Evolutionary conservation across 108 stramenopile genomes (phyloP).

Genomic region (Cyclotella atomus): DNA sequence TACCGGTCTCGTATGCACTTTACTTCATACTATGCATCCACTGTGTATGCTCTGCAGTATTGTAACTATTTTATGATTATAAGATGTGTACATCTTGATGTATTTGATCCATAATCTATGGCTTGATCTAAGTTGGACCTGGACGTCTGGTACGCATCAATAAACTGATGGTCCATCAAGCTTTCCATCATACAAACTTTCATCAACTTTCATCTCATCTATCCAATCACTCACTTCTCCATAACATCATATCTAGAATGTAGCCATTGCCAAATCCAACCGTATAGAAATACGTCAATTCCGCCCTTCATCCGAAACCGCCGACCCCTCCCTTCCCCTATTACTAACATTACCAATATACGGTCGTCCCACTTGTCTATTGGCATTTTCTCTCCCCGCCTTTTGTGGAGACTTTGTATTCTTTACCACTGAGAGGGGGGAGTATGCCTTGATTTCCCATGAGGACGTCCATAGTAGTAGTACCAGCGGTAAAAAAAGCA

Average conservation of each 20-base stretch:
- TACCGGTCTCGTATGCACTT: too few species aligned
- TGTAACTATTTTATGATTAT: neutral
- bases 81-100: neutral
- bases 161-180: too few species aligned
- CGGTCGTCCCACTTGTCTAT: conserved; percentile 66
- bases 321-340: conserved; percentile 64
- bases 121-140: too few species aligned
- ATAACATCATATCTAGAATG: conserved; percentile 41
- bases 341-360: conserved; percentile 67
- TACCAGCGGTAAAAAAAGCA: too few species aligned
- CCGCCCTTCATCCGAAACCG: conserved; percentile 1
- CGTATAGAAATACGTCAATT: conserved; percentile 71
- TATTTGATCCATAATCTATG: too few species aligned
- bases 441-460: conserved; percentile 78
- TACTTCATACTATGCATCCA: too few species aligned
- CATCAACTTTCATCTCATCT: neutral
- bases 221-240: neutral
- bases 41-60: too few species aligned
- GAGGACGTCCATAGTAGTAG: conserved; percentile 27
- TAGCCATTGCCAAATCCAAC: conserved; percentile 72
- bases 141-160: too few species aligned
- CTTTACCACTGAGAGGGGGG: conserved; percentile 71
- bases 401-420: conserved; percentile 59
- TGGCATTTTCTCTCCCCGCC: conserved; percentile 46
- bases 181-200: too few species aligned